Base-by-base conservation (phyloP, 768 basidiomycete species). In the Podaxis sp. region DNA sequence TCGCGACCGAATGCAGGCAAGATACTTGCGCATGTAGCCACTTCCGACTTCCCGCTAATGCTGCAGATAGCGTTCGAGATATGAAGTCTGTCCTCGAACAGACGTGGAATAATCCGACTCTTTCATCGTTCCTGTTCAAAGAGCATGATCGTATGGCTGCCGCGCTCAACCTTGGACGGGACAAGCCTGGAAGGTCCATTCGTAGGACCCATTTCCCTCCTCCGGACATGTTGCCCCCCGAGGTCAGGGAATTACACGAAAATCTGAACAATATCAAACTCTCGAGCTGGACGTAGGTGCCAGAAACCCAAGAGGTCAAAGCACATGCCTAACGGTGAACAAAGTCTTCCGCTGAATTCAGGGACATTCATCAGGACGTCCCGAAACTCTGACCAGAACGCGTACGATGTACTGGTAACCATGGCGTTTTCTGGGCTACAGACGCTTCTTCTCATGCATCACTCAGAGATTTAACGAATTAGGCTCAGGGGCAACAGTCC, bases 321-420 rank as follows among this genome's bases (percentile, higher is more conserved):
- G 36, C 44, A 26, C 26, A 24, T 52, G 33, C 19, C 54, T 22
- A 38, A 48, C 2, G 19, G 40, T 22, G 15, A 19, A 46, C 17
- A 46, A n/a, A 62, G 57, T n/a, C 40, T 63, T 12, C 48, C 61
- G n/a, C 26, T 46, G 52, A 49, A 49, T 15, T 26, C 61, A n/a
- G 42, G 46, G 19, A n/a, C 82, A 19, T 92, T 91, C 69, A 82
- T 88, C 70, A 82, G 90, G 33, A 75, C 85, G 2, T 77, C 87
- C 28, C 87, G 82, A 68, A 84, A 84, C 67, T 79, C 88, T 0
- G 91, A 93, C 68, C 80, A 83, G 56, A 93, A 92, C 68, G 79
- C 81, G 6, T 73, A 89, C 2, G 72, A 71, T 2, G 72, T 72
- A 60, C 68, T 75, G 66, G 86, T 83, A 68, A 61, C 76, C 66